phyloP scores from a whole-genome alignment of 2,329 filamentous ascomycete species.

The Fusarium transvaalense region DNA sequence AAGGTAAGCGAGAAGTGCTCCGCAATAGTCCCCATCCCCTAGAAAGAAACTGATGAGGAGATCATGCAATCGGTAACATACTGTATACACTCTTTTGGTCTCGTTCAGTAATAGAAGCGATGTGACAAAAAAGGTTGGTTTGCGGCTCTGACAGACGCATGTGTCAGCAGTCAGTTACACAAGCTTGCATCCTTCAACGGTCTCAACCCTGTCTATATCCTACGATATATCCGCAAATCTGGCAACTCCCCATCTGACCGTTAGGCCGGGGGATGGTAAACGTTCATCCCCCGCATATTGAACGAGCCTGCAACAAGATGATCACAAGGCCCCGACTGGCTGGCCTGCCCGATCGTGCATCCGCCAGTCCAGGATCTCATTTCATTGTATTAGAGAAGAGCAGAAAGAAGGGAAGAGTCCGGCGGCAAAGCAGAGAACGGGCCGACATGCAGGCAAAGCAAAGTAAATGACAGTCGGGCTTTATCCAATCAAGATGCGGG shows the following conservation, averaged over 20 bases:
- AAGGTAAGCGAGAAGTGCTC: not conserved
- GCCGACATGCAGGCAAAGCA: conserved; percentile 8
- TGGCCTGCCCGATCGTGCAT: conserved; percentile 33
- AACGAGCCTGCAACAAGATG: conserved; percentile 5
- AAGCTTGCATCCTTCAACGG: not conserved
- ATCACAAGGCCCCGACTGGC: conserved; percentile 12
- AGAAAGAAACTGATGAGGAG: not conserved
- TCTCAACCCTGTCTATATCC: not conserved
- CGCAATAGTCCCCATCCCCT: not conserved
- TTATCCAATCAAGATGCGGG: not conserved
- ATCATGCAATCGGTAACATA: not conserved
- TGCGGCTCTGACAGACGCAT: conserved; percentile 11
- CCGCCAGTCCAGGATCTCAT: conserved; percentile 33
- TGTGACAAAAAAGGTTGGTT: not conserved
- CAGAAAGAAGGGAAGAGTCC: conserved; percentile 10
- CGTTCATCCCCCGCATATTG: conserved; percentile 21
- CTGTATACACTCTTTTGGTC: not conserved
- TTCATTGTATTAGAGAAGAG: conserved; percentile 5
- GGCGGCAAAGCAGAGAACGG: conserved; percentile 20
- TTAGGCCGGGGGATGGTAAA: not conserved
- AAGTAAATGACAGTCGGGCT: conserved; percentile 6
- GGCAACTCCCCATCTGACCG: conserved; percentile 6
- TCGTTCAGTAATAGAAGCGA: not conserved
- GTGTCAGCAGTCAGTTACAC: not conserved
- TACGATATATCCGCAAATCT: conserved; percentile 8